Base-by-base conservation (phyloP, 2,329 filamentous ascomycete genomes). In the Sclerotinia trifoliorum region DNA sequence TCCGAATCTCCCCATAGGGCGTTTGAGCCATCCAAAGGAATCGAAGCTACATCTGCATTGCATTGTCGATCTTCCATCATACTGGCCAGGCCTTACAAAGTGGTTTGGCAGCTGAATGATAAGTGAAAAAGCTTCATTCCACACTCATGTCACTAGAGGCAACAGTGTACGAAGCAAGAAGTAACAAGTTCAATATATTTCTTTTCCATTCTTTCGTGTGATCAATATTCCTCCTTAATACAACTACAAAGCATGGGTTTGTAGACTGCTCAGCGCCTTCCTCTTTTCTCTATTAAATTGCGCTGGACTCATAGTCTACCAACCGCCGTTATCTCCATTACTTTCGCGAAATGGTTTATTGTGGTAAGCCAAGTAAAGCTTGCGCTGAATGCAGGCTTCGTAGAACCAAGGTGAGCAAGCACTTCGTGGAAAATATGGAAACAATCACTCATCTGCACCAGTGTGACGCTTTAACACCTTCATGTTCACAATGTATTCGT, bases 401-500 rank as follows among this genome's bases (percentile, higher is more conserved):
- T 67, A 80, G 81, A 73, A 80, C 81, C 51, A 81, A 75, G 72
- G 76, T 76, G 29, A 67, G 71, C 48, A 26, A 49, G 17, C 13
- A 51, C 13, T 8, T 35, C 24, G 13, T 17, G 5, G 15, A 21
- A 64, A 21, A 21, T n/a, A 35, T 51, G 7, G 7, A 44, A 32
- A 5, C 24, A 44, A 2, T 5, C 39, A 65, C 67, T 72, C 48
- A 72, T n/a, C 24, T 54, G 10, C 32, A 17, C n/a, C 70, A 86
- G 84, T 86, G 84, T 74, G 84, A 86, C 72, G 82, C 83, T 70
- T 80, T 77, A 69, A 80, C 80, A 63, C 83, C 83, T 10, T 79
- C 80, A 67, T 86, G 84, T 69, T 83, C 83, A 64, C 84, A 86
- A 75, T 86, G 84, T 73, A 78, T 82, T 66, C 84, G 85, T 75